Evolutionary conservation across 78 protist genomes (phyloP), one percentile per base, ranked within the genome.

Genomic region (Dictyostelium capitatum): DNA sequence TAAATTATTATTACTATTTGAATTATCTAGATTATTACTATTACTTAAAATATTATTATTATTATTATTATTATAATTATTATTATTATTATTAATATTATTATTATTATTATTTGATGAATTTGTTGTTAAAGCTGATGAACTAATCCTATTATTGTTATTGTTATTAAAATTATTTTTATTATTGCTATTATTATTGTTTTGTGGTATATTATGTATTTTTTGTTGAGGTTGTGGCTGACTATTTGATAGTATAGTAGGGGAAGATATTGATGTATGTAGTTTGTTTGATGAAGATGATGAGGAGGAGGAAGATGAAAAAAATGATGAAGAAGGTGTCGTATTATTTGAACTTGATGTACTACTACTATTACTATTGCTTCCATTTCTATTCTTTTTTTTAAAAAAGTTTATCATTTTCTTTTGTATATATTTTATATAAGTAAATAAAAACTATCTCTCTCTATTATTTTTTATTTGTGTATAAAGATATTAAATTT

Each of bases 401-500:
- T 62, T 62, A 62, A 62, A 62, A 62, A 62, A 62, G 17, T 25
- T 62, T 25, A 62, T 62, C 72, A 62, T 62, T 62, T 62, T 62
- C 43, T 37, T n/a, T n/a, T n/a, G n/a, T n/a, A n/a, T n/a, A n/a
- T n/a, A n/a, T n/a, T n/a, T n/a, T 37, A 37, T 37, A 37, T 37
- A 37, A 3, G 2, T 2, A 37, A 37, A 37, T 37, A 37, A 37
- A n/a, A 37, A 37, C 43, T 37, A 37, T 37, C 43, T 37, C 43
- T 37, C 43, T 37, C 1, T 37, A 3, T 37, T 37, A 37, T 37
- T 37, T 37, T 37, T 3, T 37, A 37, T 37, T 37, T 37, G 2
- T 37, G 2, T 37, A 37, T 37, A 37, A 3, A 37, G 2, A 37
- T 37, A 37, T 37, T 37, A 37, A 37, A 37, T 37, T 37, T 37